Evolutionary conservation across 2,329 filamentous ascomycete genomes (phyloP).

Genomic region (Fusarium sarcochroum): DNA sequence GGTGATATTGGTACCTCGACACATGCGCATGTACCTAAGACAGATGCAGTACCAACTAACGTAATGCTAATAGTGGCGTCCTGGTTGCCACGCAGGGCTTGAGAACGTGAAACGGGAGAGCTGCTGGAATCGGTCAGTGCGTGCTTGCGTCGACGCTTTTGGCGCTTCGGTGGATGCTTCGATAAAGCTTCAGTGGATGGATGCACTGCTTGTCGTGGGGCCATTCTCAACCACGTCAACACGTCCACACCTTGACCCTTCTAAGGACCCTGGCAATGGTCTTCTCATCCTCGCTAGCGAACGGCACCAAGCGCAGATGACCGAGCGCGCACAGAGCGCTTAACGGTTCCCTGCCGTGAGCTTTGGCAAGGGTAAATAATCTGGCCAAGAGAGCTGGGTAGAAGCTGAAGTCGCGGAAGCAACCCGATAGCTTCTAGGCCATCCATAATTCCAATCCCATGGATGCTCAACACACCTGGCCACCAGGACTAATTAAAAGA

Average conservation of each 20-base stretch:
- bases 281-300: constrained; percentile 39
- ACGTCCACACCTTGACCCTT: constrained; percentile 22
- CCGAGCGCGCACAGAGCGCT: constrained; percentile 50
- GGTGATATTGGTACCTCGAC: constrained; percentile 41
- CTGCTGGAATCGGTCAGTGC: constrained; percentile 40
- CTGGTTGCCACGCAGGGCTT: constrained; percentile 35
- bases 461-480: constrained; percentile 11
- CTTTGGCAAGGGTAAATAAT: constrained; percentile 22
- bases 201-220: constrained; percentile 38
- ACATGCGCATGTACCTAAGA: constrained; percentile 24
- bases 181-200: constrained; percentile 42
- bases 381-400: constrained; percentile 17
- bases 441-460: constrained; percentile 21
- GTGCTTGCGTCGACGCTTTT: constrained; percentile 31
- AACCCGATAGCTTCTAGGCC: constrained; percentile 36
- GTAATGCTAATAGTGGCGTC: constrained; percentile 20
- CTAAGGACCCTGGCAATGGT: constrained; percentile 37
- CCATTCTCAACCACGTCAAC: constrained; percentile 16
- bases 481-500: constrained; percentile 18
- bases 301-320: constrained; percentile 51
- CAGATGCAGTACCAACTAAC: constrained; percentile 19
- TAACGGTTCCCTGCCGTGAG: constrained; percentile 34
- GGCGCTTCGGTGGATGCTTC: constrained; percentile 45
- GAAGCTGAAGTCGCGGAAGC: constrained; percentile 33
- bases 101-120: constrained; percentile 37